Evolutionary conservation across 139 green algal species (phyloP).

Genomic region (Zygnema cylindricum): DNA sequence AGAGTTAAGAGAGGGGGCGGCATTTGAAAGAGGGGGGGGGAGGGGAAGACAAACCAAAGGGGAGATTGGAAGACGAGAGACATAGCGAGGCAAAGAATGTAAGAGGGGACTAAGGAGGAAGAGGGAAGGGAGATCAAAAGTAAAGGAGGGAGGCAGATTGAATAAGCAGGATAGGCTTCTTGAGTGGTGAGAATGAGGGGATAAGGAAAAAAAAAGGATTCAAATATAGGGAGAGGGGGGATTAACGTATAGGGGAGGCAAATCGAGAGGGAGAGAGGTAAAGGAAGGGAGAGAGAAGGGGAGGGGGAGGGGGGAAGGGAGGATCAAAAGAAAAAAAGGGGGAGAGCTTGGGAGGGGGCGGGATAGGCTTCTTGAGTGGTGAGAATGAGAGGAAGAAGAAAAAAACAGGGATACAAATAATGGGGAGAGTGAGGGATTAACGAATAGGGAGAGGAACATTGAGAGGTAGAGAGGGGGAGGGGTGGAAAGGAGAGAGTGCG

Average conservation of each 20-base stretch:
- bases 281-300: slow-evolving; percentile 15
- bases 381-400: not conserved
- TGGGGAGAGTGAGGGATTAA: too few species aligned
- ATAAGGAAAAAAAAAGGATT: too few species aligned
- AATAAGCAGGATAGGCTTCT: not conserved
- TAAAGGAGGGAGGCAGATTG: not conserved
- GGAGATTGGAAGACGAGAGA: too few species aligned
- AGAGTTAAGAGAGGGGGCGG: too few species aligned
- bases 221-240: not conserved
- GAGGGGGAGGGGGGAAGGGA: not conserved
- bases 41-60: too few species aligned
- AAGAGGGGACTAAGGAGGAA: too few species aligned
- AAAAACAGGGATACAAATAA: not conserved
- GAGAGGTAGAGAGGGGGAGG: not conserved
- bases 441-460: not conserved
- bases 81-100: too few species aligned
- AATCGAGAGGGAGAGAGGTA: not conserved
- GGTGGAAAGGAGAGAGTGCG: not conserved
- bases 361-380: too few species aligned
- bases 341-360: not conserved
- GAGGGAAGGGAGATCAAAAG: not conserved
- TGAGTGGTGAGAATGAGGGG: too few species aligned
- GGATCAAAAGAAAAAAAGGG: slow-evolving; percentile 13
- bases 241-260: not conserved
- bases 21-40: too few species aligned